Evolutionary conservation across 1,139 yeast species (phyloP), one percentile per base, ranked within the genome.

Genomic region (Blastobotrys illinoisensis): DNA sequence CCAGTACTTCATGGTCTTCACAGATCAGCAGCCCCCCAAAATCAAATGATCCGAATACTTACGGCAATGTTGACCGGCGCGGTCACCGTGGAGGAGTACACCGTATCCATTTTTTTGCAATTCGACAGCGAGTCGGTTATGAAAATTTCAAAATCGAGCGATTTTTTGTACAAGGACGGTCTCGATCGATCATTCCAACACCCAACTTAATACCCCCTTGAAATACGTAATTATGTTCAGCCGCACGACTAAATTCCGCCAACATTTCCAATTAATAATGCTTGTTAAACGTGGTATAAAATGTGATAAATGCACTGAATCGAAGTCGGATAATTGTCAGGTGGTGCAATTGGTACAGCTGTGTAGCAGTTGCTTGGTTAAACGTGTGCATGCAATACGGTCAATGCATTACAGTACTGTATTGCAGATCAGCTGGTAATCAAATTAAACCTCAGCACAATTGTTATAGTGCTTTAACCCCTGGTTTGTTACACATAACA

Each of bases 61-160:
- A 83, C 88, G 45, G 99, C 99, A 70, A 93, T 93, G 71, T 93
- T 93, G 55, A 93, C 99, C 14, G 99, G 99, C 2, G 99, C 99
- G 44, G 98, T 90, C 50, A 88, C 85, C 11, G 96, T 83, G 9
- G 96, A 93, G 52, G 82, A 73, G 70, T 81, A 81, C 51, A 86
- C 54, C 19, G 46, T 49, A 51, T 54, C 56, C 56, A 54, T 53
- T 21, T 28, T 47, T 9, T 2, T 23, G 40, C 23, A 6, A 40
- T 7, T 19, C n/a, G 24, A 44, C 21, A 20, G n/a, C 14, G 13
- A 44, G n/a, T 19, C 19, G 45, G 3, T 9, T 7, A 43, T 3
- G 45, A 16, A 44, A 20, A 44, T 44, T 19, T 18, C 7, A 44
- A 44, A 7, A 7, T 7, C 19, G 21, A 19, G 45, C 19, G 21